Conservation (phyloP, 176 grass and related monocot species). For the Dendrocalamus sinicus region DNA sequence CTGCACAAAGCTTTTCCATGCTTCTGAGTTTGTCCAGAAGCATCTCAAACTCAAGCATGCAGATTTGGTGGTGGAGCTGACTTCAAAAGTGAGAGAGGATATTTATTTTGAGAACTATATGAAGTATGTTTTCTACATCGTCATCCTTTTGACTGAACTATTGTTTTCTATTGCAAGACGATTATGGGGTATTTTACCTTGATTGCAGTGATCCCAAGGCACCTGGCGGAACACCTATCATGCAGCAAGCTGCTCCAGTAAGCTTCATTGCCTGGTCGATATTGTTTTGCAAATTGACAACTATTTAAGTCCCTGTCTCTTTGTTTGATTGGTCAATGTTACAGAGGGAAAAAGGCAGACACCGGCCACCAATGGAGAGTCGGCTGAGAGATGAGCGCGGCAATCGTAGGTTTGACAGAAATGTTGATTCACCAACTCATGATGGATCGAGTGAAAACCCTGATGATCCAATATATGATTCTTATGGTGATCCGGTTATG, state of each 20-base stretch:
- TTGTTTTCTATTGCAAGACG: conserved; percentile 30
- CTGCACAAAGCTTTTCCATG: conserved; percentile 99
- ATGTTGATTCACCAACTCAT: conserved; percentile 63
- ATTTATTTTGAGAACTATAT: conserved; percentile 98
- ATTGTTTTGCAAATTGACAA: conserved; percentile 30
- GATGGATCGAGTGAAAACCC: conserved; percentile 60
- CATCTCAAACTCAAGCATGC: conserved; percentile 96
- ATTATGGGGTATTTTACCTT: conserved; percentile 47
- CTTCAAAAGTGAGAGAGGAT: conserved; percentile 92
- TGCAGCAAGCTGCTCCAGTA: conserved; percentile 92
- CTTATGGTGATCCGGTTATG: conserved; percentile 67
- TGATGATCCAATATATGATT: conserved; percentile 77
- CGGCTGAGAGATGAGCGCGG: conserved; percentile 88
- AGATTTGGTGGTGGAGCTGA: conserved; percentile 81
- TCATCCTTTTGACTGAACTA: conserved; percentile 34
- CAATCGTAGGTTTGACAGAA: conserved; percentile 53
- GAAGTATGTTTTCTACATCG: conserved; percentile 66
- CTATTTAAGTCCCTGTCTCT: conserved; percentile 29
- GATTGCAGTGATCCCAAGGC: conserved; percentile 89
- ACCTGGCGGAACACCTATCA: conserved; percentile 89
- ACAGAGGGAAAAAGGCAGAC: conserved; percentile 74
- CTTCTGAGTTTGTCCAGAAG: conserved; percentile 95
- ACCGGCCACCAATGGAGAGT: conserved; percentile 61
- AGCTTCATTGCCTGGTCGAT: conserved; percentile 29
- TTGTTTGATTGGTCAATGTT: conserved; percentile 36